These are phyloP conservation scores for Globisporangium acanthophoron DNA, from an alignment of 352 stramenopile genomes.

Conservation along the genomic window DNA sequence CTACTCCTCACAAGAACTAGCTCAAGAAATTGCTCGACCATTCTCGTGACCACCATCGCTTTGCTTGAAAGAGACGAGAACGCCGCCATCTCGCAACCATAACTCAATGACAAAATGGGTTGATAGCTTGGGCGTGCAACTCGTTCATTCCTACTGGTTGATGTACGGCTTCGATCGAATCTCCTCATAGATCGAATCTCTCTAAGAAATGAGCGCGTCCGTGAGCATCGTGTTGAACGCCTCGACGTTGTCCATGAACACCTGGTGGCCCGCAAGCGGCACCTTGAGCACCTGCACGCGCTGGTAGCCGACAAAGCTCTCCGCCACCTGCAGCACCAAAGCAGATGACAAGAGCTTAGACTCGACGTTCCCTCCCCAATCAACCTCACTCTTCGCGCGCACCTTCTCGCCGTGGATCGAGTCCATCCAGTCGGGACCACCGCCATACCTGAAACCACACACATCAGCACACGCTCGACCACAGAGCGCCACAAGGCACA, in stretches of 20 bases:
- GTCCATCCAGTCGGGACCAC: slow-evolving; percentile 70
- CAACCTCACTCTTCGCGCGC: background rate
- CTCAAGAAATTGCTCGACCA: too few species aligned
- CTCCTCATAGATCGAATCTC: background rate
- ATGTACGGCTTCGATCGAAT: too few species aligned
- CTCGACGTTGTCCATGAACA: slow-evolving; percentile 14
- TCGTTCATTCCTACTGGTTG: background rate
- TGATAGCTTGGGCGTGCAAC: background rate
- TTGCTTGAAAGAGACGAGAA: too few species aligned
- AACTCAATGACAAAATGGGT: too few species aligned
- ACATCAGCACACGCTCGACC: background rate
- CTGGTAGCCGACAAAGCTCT: slow-evolving; percentile 29
- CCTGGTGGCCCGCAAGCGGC: slow-evolving; percentile 27
- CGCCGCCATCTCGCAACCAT: too few species aligned
- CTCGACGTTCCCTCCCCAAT: background rate
- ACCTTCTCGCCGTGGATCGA: slow-evolving; percentile 45
- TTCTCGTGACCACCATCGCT: too few species aligned
- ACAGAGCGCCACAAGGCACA: background rate
- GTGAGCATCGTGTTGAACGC: slow-evolving; percentile 56
- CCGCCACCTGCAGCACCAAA: slow-evolving; percentile 16
- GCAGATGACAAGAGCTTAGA: background rate
- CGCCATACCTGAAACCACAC: slow-evolving; percentile 27
- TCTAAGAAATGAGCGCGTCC: background rate
- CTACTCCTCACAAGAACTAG: too few species aligned
- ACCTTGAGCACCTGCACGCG: slow-evolving; percentile 42